Evolutionary conservation across 2,329 filamentous ascomycete genomes (phyloP).

Genomic region (Ascochyta rabiei): DNA sequence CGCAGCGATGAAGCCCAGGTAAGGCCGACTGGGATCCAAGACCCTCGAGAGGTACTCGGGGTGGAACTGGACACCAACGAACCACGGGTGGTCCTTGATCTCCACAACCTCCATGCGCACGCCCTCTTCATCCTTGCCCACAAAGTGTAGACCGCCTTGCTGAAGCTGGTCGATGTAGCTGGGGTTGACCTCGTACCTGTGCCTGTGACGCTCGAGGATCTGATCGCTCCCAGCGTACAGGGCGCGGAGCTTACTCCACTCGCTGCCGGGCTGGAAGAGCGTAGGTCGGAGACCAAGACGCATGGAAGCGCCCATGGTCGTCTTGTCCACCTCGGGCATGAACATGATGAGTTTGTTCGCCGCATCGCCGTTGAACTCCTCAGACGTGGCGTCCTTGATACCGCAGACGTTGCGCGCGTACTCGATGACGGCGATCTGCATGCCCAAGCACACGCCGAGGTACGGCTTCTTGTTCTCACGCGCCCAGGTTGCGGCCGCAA

Average conservation of each 20-base stretch:
- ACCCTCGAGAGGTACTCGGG: slow-evolving; percentile 84
- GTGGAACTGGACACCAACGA: slow-evolving; percentile 85
- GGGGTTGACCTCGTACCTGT: slow-evolving; percentile 91
- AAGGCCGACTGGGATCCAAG: slow-evolving; percentile 74
- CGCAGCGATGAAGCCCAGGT: slow-evolving; percentile 84
- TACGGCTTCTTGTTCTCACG: slow-evolving; percentile 81
- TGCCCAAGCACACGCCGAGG: slow-evolving; percentile 87
- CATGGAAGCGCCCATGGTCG: slow-evolving; percentile 86
- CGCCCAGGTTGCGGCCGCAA: slow-evolving; percentile 84
- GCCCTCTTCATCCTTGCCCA: slow-evolving; percentile 79
- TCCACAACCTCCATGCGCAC: slow-evolving; percentile 85
- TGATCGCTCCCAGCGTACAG: slow-evolving; percentile 66
- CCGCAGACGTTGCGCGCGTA: slow-evolving; percentile 78
- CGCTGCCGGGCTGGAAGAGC: slow-evolving; percentile 74
- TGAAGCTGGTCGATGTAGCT: slow-evolving; percentile 72
- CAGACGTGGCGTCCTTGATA: slow-evolving; percentile 62
- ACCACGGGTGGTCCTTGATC: slow-evolving; percentile 82
- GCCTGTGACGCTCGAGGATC: slow-evolving; percentile 76
- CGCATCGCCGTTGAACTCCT: slow-evolving; percentile 64
- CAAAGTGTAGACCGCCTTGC: slow-evolving; percentile 72
- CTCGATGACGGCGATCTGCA: slow-evolving; percentile 93
- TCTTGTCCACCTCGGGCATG: slow-evolving; percentile 86
- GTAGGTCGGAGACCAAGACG: slow-evolving; percentile 77
- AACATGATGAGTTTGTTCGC: slow-evolving; percentile 78
- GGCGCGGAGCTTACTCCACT: slow-evolving; percentile 78